Percentiles rank a stretch among this genome's conserved stretches.
phyloP scores from a whole-genome alignment of 805 yeast species.

The Myxozyma neotropica region DNA sequence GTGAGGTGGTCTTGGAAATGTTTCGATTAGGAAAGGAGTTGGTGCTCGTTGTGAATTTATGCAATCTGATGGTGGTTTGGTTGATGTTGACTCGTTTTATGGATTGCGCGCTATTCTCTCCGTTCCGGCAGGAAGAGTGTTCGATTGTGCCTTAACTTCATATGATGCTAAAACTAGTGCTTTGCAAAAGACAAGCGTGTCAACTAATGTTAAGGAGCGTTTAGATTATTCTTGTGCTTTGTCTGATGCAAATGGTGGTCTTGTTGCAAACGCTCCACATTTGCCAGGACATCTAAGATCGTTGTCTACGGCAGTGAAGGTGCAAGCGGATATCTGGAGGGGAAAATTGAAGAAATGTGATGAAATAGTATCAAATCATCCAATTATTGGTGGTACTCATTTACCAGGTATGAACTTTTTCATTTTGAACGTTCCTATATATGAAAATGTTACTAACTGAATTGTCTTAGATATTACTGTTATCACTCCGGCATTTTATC shows the following conservation, averaged over 20 bases:
- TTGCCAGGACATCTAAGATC: slow-evolving; percentile 86
- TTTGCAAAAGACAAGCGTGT: slow-evolving; percentile 74
- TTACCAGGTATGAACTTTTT: slow-evolving; percentile 63
- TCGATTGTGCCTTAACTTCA: slow-evolving; percentile 86
- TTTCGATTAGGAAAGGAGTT: slow-evolving; percentile 31
- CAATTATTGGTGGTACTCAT: slow-evolving; percentile 84
- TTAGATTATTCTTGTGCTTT: slow-evolving; percentile 84
- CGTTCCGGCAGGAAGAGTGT: slow-evolving; percentile 98
- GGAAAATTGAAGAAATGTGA: slow-evolving; percentile 70
- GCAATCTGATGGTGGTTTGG: slow-evolving; percentile 97
- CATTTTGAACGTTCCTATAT: no score
- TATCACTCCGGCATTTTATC: slow-evolving; percentile 77
- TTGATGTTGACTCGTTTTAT: slow-evolving; percentile 78
- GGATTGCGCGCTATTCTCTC: slow-evolving; percentile 87
- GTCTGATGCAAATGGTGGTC: slow-evolving; percentile 72
- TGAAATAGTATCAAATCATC: slow-evolving; percentile 76
- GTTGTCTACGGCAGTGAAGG: slow-evolving; percentile 76
- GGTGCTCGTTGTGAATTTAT: slow-evolving; percentile 69
- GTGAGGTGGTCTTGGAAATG: slow-evolving; percentile 51
- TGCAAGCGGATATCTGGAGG: slow-evolving; percentile 68
- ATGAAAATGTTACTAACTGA: neutral
- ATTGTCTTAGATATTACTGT: slow-evolving; percentile 89
- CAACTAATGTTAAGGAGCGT: slow-evolving; percentile 82
- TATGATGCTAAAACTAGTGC: slow-evolving; percentile 60
- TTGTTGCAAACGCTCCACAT: slow-evolving; percentile 87